phyloP scores from a whole-genome alignment of 225 moss, liverwort and hornwort genomes.

The Physcomitrium patens region DNA sequence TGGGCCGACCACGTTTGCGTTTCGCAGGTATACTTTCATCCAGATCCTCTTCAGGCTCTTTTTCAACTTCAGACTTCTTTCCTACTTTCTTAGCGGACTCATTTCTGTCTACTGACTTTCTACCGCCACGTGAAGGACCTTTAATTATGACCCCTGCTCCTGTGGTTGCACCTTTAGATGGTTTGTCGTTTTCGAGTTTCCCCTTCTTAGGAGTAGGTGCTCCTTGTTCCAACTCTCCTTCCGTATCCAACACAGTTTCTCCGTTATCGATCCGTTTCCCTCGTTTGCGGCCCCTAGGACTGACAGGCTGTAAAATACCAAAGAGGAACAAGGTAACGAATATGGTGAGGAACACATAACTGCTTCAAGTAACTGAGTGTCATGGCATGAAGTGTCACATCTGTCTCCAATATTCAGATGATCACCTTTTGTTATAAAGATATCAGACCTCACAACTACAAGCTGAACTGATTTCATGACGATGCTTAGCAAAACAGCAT shows the following conservation, averaged over 20 bases:
- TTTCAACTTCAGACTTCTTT: constrained; percentile 60
- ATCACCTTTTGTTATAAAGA: neutral
- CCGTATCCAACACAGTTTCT: constrained; percentile 72
- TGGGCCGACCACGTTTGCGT: constrained; percentile 87
- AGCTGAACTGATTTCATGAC: neutral
- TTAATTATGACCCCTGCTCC: constrained; percentile 55
- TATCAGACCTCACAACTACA: neutral
- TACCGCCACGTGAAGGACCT: constrained; percentile 60
- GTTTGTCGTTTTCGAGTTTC: constrained; percentile 57
- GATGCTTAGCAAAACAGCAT: neutral
- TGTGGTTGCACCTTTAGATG: constrained; percentile 37
- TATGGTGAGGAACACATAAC: neutral
- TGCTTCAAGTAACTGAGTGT: neutral
- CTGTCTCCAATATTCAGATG: no score
- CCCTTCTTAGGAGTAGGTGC: constrained; percentile 77
- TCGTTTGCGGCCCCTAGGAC: constrained; percentile 84
- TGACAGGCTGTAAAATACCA: constrained; percentile 66
- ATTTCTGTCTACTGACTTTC: constrained; percentile 84
- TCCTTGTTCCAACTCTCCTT: constrained; percentile 71
- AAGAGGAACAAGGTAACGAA: constrained; percentile 6
- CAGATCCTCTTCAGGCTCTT: constrained; percentile 46
- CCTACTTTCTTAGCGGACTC: constrained; percentile 60
- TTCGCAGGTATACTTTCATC: constrained; percentile 61
- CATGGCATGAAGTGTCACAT: neutral
- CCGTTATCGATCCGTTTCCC: constrained; percentile 84